Conservation (phyloP, 768 basidiomycete species). For the Strobilomyces confusus region DNA sequence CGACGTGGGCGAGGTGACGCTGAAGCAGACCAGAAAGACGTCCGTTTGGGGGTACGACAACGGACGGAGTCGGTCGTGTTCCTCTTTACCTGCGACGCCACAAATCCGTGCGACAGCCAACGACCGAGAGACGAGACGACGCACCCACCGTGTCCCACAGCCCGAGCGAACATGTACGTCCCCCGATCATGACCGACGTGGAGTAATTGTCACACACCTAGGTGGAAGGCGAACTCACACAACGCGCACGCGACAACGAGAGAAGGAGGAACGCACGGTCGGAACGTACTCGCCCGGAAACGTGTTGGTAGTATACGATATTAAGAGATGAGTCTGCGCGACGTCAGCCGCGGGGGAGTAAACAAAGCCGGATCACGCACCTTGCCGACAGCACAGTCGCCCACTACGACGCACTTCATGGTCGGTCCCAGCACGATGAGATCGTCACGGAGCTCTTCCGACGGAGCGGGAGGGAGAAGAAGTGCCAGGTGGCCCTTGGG, state of each 20-base stretch:
- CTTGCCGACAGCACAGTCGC: constrained; percentile 98
- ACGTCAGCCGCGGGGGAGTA: no score
- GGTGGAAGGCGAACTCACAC: no score
- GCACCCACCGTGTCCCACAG: constrained; percentile 97
- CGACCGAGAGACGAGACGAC: constrained; percentile 29
- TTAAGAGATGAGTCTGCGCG: constrained; percentile 85
- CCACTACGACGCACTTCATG: constrained; percentile 96
- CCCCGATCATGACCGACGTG: constrained; percentile 99
- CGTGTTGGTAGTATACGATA: constrained; percentile 97
- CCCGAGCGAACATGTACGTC: constrained; percentile 96
- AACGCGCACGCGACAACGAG: constrained; percentile 11
- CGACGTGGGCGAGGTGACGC: constrained; percentile 95
- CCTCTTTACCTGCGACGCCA: constrained; percentile 80
- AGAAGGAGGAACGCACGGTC: constrained; percentile 58
- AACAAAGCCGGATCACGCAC: no score
- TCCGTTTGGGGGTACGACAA: constrained; percentile 99
- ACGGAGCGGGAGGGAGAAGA: constrained; percentile 24
- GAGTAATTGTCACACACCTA: constrained; percentile 97
- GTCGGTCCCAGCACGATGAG: constrained; percentile 8
- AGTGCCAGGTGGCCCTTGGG: no score
- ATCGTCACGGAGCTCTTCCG: constrained; percentile 13
- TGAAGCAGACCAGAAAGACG: constrained; percentile 99
- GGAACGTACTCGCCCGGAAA: constrained; percentile 99
- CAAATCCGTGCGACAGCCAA: constrained; percentile 6
- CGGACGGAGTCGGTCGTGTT: constrained; percentile 98